These are phyloP conservation scores for Aureobasidium pullulans DNA, from an alignment of 2,329 filamentous ascomycete species.

Conservation along the genomic window DNA sequence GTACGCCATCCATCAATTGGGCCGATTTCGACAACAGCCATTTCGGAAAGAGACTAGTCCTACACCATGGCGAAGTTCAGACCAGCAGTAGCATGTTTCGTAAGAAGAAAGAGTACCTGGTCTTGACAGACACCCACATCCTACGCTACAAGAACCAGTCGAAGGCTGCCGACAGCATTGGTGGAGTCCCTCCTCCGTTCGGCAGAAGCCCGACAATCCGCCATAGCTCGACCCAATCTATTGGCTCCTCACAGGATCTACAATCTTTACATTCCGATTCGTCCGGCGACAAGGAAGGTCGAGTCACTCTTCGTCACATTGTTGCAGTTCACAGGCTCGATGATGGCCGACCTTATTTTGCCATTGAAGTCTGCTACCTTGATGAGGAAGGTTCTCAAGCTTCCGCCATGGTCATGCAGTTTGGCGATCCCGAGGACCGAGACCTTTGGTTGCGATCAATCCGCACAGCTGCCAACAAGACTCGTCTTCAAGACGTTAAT, in stretches of 20 bases:
- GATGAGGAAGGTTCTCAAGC: slow-evolving; percentile 58
- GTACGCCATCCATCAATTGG: slow-evolving; percentile 40
- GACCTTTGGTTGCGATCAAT: slow-evolving; percentile 59
- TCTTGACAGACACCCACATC: slow-evolving; percentile 61
- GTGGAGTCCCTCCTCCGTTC: slow-evolving; percentile 29
- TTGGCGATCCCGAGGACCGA: slow-evolving; percentile 57
- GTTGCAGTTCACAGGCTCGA: slow-evolving; percentile 61
- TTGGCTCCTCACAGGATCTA: slow-evolving; percentile 54
- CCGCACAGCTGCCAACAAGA: slow-evolving; percentile 51
- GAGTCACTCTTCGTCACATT: slow-evolving; percentile 57
- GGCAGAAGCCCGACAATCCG: slow-evolving; percentile 40
- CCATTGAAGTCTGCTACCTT: slow-evolving; percentile 59
- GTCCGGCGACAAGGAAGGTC: slow-evolving; percentile 47
- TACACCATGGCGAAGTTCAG: slow-evolving; percentile 64
- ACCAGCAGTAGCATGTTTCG: slow-evolving; percentile 62
- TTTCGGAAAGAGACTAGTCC: slow-evolving; percentile 37
- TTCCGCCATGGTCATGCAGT: slow-evolving; percentile 57
- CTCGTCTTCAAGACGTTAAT: slow-evolving; percentile 44
- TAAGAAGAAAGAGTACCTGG: slow-evolving; percentile 65
- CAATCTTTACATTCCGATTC: slow-evolving; percentile 44
- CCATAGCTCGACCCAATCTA: slow-evolving; percentile 52
- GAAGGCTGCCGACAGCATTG: slow-evolving; percentile 58
- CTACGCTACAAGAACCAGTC: slow-evolving; percentile 61
- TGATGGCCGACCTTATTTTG: slow-evolving; percentile 59
- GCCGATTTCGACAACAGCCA: slow-evolving; percentile 24